These are phyloP conservation scores for Kurtzmaniella natalensis DNA, from an alignment of 1,139 yeast species.

Conservation along the genomic window DNA sequence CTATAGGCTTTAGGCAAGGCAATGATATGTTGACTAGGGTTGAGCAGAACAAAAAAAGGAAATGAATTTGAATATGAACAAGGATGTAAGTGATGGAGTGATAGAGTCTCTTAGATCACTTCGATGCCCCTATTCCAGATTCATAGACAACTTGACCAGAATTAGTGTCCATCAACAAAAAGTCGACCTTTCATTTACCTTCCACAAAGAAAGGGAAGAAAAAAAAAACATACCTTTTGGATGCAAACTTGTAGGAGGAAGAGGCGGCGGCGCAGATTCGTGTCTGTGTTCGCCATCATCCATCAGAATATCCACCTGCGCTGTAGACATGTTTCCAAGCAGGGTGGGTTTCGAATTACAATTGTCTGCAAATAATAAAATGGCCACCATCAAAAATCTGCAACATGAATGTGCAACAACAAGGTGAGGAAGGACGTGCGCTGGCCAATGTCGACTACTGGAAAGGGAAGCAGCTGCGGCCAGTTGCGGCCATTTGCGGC, in stretches of 20 bases:
- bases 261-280: background rate
- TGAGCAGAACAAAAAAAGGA: no score
- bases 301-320: background rate
- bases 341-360: background rate
- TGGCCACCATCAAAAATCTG: slow-evolving; percentile 8
- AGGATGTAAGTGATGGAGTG: no score
- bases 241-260: background rate
- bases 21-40: no score
- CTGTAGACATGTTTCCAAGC: background rate
- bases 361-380: slow-evolving; percentile 2
- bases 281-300: background rate
- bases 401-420: slow-evolving; percentile 12
- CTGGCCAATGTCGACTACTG: slow-evolving; percentile 8
- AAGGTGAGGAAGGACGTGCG: slow-evolving; percentile 8
- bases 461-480: slow-evolving; percentile 6
- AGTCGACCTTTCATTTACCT: background rate
- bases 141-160: no score
- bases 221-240: background rate
- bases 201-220: background rate
- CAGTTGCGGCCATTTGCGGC: slow-evolving; percentile 3
- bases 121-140: no score
- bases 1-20: no score
- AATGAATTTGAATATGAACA: no score
- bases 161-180: no score
- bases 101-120: no score